Percentiles rank a stretch among this genome's conserved stretches.
Conservation (phyloP, 2,329 filamentous ascomycete species). For the Fonsecaea multimorphosa region DNA sequence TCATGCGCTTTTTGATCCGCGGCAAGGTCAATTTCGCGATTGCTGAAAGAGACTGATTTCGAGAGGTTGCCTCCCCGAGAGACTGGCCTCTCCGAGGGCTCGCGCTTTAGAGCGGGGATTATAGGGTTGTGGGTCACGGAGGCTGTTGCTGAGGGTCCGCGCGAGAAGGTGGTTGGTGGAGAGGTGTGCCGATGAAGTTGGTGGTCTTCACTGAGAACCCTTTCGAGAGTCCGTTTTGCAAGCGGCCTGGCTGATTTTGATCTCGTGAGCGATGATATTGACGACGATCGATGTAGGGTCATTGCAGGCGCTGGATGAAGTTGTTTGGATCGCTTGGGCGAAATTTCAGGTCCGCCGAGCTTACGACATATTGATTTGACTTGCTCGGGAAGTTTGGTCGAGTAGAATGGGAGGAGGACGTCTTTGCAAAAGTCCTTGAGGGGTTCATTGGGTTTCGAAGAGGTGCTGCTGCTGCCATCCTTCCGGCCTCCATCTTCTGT, state of each 20-base stretch:
- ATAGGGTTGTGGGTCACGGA: slow-evolving; percentile 40
- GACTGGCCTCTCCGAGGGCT: slow-evolving; percentile 49
- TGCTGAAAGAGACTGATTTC: slow-evolving; percentile 52
- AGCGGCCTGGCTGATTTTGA: slow-evolving; percentile 43
- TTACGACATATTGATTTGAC: slow-evolving; percentile 56
- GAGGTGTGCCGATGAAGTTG: slow-evolving; percentile 41
- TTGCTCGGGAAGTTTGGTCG: slow-evolving; percentile 54
- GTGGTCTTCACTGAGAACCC: slow-evolving; percentile 55
- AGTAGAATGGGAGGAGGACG: slow-evolving; percentile 58
- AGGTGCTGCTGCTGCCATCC: slow-evolving; percentile 26
- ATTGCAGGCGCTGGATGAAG: slow-evolving; percentile 11
- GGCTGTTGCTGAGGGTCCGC: slow-evolving; percentile 49
- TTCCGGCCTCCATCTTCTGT: slow-evolving; percentile 32
- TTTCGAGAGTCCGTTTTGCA: slow-evolving; percentile 50
- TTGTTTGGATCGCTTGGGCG: slow-evolving; percentile 43
- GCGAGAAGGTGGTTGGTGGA: slow-evolving; percentile 48
- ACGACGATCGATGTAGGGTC: slow-evolving; percentile 58
- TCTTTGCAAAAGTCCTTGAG: slow-evolving; percentile 58
- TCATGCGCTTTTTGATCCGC: slow-evolving; percentile 53
- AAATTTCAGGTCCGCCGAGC: slow-evolving; percentile 51
- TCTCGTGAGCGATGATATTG: slow-evolving; percentile 43
- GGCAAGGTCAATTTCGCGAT: slow-evolving; percentile 57
- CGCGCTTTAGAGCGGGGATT: slow-evolving; percentile 46
- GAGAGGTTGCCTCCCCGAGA: slow-evolving; percentile 53
- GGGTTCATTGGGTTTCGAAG: slow-evolving; percentile 47